Percentiles rank a stretch among this genome's conserved stretches.
phyloP scores from a whole-genome alignment of 345 rosid species.

The Microcos paniculata region DNA sequence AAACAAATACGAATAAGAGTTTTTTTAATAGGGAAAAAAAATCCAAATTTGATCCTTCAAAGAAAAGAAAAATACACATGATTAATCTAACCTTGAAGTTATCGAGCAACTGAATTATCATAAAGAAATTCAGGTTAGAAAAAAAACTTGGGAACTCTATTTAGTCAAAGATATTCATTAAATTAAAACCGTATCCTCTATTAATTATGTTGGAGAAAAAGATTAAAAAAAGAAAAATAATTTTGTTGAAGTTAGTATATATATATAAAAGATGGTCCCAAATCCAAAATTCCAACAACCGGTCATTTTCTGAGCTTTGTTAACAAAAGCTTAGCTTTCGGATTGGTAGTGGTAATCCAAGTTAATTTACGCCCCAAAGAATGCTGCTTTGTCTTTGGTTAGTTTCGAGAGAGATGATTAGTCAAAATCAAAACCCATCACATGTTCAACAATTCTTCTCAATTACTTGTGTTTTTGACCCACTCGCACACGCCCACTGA shows the following conservation, averaged over 20 bases:
- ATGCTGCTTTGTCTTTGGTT: conserved; percentile 17
- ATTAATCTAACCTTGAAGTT: too few species aligned
- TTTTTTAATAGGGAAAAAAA: too few species aligned
- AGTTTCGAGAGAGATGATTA: not conserved
- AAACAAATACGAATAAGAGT: too few species aligned
- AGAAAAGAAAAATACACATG: too few species aligned
- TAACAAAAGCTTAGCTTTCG: not conserved
- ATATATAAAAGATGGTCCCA: not conserved
- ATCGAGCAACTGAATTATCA: too few species aligned
- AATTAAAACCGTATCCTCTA: too few species aligned
- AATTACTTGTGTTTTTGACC: conserved; percentile 3
- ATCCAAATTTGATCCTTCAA: too few species aligned
- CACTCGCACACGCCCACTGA: too few species aligned
- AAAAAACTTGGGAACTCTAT: too few species aligned
- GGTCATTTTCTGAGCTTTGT: not conserved
- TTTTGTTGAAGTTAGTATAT: not conserved
- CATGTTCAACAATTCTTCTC: not conserved
- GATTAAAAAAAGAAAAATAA: not conserved
- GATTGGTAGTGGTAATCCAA: not conserved
- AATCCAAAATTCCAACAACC: not conserved
- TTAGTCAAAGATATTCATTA: too few species aligned
- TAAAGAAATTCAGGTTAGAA: too few species aligned
- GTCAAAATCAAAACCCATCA: conserved; percentile 5
- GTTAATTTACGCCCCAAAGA: not conserved
- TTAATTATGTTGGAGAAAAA: too few species aligned